These are phyloP conservation scores for Paramecium biaurelia DNA, from an alignment of 73 alveolate genomes.

Conservation along the genomic window DNA sequence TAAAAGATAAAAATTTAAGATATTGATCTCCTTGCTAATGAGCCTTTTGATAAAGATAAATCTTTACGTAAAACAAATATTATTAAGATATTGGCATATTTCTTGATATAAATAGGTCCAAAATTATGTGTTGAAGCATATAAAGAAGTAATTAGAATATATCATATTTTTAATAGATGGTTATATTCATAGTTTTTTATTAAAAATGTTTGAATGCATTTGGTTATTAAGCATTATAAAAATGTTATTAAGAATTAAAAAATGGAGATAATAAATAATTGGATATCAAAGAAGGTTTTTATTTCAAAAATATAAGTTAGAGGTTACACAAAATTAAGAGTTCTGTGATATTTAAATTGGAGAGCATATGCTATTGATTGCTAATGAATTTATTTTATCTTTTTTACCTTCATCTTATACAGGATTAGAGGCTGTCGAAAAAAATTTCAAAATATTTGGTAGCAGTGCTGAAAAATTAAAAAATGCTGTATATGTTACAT, in stretches of 20 bases:
- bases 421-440: background rate
- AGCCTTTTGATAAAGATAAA: constrained; percentile 48
- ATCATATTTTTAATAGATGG: background rate
- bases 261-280: background rate
- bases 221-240: background rate
- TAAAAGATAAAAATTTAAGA: background rate
- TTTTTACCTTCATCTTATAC: constrained; percentile 35
- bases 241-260: background rate
- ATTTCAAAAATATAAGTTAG: background rate
- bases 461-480: constrained; percentile 52
- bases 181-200: background rate
- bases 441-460: constrained; percentile 44
- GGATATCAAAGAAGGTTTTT: background rate
- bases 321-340: background rate
- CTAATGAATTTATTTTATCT: constrained; percentile 52
- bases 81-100: constrained; percentile 51
- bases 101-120: constrained; percentile 42
- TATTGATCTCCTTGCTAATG: constrained; percentile 44
- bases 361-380: constrained; percentile 52
- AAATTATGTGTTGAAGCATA: constrained; percentile 39
- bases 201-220: background rate
- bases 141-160: background rate
- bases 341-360: constrained; percentile 54
- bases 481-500: constrained; percentile 62
- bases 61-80: constrained; percentile 47